Evolutionary conservation across 1,139 yeast species (phyloP).

Genomic region (Debaryomycetaceae sp.): DNA sequence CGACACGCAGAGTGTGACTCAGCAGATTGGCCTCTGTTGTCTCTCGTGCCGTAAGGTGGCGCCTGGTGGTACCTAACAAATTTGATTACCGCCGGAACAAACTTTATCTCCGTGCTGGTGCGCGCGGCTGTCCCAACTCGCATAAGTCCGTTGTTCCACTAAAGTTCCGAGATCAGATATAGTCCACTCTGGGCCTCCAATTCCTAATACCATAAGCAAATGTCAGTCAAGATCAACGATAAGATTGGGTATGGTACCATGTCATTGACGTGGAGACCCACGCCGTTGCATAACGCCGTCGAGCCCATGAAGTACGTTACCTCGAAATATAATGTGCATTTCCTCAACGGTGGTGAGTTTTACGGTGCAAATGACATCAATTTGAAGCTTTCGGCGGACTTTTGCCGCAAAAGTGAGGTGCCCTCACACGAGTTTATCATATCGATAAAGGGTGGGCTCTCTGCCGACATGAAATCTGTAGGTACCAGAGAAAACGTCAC

Average conservation of each 20-base stretch:
- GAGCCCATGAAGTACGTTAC: constrained; percentile 44
- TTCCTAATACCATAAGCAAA: too few species aligned
- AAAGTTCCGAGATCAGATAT: too few species aligned
- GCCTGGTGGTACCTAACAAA: too few species aligned
- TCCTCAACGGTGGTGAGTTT: constrained; percentile 75
- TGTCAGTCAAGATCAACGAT: too few species aligned
- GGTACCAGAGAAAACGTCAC: constrained; percentile 46
- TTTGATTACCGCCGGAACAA: too few species aligned
- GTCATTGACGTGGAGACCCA: constrained; percentile 55
- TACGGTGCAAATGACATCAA: constrained; percentile 58
- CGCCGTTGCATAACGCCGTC: constrained; percentile 42
- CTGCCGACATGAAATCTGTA: constrained; percentile 34
- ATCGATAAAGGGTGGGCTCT: constrained; percentile 64
- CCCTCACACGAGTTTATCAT: constrained; percentile 47
- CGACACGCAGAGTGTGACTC: too few species aligned
- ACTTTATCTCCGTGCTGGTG: too few species aligned
- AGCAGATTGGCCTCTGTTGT: too few species aligned
- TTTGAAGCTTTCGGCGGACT: constrained; percentile 51
- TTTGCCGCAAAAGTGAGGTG: constrained; percentile 50
- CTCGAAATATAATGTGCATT: constrained; percentile 45
- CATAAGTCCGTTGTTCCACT: too few species aligned
- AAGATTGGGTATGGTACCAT: constrained; percentile 58
- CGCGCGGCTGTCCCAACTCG: too few species aligned
- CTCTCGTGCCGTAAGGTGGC: too few species aligned
- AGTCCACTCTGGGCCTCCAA: too few species aligned